A percentile compares a stretch with the other conserved stretches of the same genome.
These are phyloP conservation scores for Exophiala oligosperma DNA, from an alignment of 2,329 filamentous ascomycete species.

Conservation along the genomic window DNA sequence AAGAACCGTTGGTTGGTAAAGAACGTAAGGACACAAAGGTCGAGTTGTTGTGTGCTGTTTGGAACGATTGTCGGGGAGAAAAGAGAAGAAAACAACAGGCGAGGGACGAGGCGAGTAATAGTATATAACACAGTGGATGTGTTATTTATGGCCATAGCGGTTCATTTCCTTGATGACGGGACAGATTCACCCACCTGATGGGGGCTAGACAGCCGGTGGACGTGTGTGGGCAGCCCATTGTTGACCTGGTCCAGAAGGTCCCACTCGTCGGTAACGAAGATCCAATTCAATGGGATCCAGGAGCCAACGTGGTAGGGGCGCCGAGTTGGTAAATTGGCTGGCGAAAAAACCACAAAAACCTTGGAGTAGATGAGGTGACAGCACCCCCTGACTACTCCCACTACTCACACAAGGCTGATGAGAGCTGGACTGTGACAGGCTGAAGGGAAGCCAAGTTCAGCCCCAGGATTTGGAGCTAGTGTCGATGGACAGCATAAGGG, in stretches of 20 bases:
- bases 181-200: neutral
- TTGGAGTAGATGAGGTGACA: neutral
- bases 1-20: constrained; percentile 15
- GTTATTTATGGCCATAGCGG: constrained; percentile 1
- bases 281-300: neutral
- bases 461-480: no score
- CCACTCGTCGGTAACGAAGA: neutral
- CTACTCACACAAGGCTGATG: neutral
- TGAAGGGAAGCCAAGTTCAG: no score
- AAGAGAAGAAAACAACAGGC: neutral
- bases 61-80: neutral
- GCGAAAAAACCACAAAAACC: neutral
- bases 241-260: neutral
- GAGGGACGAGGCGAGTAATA: neutral
- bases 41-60: neutral
- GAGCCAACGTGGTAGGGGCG: neutral
- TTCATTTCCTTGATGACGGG: neutral
- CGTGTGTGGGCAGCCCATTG: neutral
- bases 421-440: no score
- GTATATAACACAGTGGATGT: neutral
- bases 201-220: constrained; percentile 3
- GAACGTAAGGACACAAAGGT: constrained; percentile 24
- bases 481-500: no score
- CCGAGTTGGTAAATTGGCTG: neutral
- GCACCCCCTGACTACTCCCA: neutral